A percentile compares a stretch with the other conserved stretches of the same genome.
phyloP scores from a whole-genome alignment of 371 early-diverging fungal genomes.

The Conidiobolus incongruus region DNA sequence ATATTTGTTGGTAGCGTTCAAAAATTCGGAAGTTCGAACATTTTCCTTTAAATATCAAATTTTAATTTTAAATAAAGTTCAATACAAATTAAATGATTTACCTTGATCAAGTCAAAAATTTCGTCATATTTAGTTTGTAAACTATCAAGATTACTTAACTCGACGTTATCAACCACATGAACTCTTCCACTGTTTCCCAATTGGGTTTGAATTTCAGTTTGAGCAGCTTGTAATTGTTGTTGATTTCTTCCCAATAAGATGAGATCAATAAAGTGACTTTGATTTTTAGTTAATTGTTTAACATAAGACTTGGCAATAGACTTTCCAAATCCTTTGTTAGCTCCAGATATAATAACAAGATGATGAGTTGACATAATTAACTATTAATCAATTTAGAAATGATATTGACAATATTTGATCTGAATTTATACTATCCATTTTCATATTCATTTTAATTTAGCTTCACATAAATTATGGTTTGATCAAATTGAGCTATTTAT shows the following conservation, averaged over 20 bases:
- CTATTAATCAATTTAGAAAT: background rate
- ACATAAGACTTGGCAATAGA: slow-evolving; percentile 17
- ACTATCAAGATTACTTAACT: slow-evolving; percentile 5
- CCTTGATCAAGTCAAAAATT: slow-evolving; percentile 8
- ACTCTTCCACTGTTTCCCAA: slow-evolving; percentile 7
- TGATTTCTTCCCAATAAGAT: slow-evolving; percentile 27
- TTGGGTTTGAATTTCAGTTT: slow-evolving; percentile 4
- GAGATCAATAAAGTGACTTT: slow-evolving; percentile 11
- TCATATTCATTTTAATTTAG: no score
- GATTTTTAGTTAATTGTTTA: background rate
- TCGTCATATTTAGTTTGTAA: slow-evolving; percentile 5
- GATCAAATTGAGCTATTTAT: no score
- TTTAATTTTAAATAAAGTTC: background rate
- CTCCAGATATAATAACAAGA: slow-evolving; percentile 55
- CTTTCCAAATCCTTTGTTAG: slow-evolving; percentile 58
- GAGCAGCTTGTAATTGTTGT: slow-evolving; percentile 2
- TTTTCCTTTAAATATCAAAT: background rate
- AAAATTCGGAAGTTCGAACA: background rate
- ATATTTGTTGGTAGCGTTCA: background rate
- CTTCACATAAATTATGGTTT: no score
- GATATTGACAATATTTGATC: background rate
- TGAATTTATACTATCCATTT: background rate
- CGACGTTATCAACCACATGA: slow-evolving; percentile 8
- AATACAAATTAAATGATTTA: background rate
- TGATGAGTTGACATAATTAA: slow-evolving; percentile 3